Evolutionary conservation across 2,329 filamentous ascomycete genomes (phyloP).

Genomic region (Chrysoporthe cubensis): DNA sequence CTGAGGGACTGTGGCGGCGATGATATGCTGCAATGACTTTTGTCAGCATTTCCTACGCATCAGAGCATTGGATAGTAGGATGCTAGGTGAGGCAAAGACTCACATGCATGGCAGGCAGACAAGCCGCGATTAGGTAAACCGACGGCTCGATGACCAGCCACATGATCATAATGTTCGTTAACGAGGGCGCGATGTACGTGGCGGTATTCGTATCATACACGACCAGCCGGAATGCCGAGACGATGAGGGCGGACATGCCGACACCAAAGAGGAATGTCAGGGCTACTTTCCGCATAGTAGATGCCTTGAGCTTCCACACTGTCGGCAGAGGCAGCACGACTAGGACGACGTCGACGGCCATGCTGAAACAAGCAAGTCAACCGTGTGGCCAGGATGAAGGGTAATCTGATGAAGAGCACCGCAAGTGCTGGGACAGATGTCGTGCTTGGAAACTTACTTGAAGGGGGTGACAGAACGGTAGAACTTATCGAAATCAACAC

Average conservation of each 20-base stretch:
- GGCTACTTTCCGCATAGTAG: conserved; percentile 21
- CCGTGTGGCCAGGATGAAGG: background rate
- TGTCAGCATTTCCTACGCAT: background rate
- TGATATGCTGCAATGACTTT: conserved; percentile 10
- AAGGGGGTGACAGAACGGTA: conserved; percentile 26
- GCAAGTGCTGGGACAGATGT: background rate
- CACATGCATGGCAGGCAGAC: conserved; percentile 27
- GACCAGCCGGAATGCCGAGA: conserved; percentile 17
- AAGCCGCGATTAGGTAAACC: conserved; percentile 24
- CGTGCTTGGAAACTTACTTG: conserved; percentile 5
- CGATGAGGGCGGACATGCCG: conserved; percentile 20
- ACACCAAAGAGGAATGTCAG: conserved; percentile 25
- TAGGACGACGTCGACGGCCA: conserved; percentile 14
- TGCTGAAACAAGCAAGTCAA: background rate
- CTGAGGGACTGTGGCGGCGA: conserved; percentile 14
- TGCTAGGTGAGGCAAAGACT: background rate
- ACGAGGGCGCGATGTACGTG: conserved; percentile 18
- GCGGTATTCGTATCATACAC: conserved; percentile 23
- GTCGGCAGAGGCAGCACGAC: conserved; percentile 24
- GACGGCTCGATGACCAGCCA: conserved; percentile 26
- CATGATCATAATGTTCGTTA: conserved; percentile 24
- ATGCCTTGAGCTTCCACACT: conserved; percentile 24
- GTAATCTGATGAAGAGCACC: no score
- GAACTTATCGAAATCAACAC: conserved; percentile 22
- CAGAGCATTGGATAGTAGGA: background rate